Conservation (phyloP, 208 protist species). For the Strigomonas galati region DNA sequence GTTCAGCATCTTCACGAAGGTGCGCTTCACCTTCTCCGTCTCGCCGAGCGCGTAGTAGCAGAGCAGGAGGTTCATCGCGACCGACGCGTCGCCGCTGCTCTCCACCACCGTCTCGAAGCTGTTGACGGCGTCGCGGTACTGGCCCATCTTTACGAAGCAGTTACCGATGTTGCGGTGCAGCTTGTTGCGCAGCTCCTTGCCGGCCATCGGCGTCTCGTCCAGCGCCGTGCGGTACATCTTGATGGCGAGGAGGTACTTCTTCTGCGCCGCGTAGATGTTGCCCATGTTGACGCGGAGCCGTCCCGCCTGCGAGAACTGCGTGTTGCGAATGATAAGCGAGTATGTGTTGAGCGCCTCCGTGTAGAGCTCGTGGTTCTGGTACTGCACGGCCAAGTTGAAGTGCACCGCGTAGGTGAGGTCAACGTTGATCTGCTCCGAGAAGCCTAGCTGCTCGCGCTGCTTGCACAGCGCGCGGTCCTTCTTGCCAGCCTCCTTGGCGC, state of each 20-base stretch:
- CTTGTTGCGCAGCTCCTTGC: constrained; percentile 91
- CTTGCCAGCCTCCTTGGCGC: constrained; percentile 94
- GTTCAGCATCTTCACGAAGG: constrained; percentile 88
- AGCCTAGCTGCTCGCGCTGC: constrained; percentile 85
- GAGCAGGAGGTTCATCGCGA: constrained; percentile 95
- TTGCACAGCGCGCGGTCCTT: constrained; percentile 90
- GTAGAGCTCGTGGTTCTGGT: constrained; percentile 94
- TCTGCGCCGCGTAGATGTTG: constrained; percentile 97
- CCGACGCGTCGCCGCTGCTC: constrained; percentile 84
- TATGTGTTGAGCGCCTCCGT: constrained; percentile 96
- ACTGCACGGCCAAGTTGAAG: constrained; percentile 97
- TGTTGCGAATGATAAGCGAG: constrained; percentile 94
- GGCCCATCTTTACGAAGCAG: constrained; percentile 95
- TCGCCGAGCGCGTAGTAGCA: constrained; percentile 97
- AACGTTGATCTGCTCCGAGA: constrained; percentile 93
- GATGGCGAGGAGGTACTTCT: constrained; percentile 95
- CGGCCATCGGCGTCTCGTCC: constrained; percentile 90
- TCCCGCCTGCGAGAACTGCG: constrained; percentile 90
- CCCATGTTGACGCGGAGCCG: constrained; percentile 97
- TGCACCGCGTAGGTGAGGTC: constrained; percentile 96
- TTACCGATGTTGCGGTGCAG: constrained; percentile 97
- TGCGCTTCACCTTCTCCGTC: constrained; percentile 92
- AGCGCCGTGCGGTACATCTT: constrained; percentile 97
- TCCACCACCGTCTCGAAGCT: constrained; percentile 95
- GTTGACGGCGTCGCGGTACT: constrained; percentile 95